Base-by-base conservation (phyloP, 2,329 filamentous ascomycete species). In the Piedraia hortae region DNA sequence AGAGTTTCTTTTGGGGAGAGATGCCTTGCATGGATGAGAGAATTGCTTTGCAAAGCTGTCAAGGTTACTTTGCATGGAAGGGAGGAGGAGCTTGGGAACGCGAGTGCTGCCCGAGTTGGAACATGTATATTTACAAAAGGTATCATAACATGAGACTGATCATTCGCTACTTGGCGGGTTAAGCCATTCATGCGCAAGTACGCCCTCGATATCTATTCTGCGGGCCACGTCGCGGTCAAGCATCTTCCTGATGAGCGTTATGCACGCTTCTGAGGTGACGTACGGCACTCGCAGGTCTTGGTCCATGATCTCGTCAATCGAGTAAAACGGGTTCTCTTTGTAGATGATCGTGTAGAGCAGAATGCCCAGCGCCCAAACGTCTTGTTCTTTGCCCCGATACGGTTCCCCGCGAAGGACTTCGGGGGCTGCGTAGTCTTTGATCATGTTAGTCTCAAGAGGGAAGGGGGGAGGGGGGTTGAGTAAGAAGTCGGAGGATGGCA, bases 271-370 rank as follows among this genome's bases (percentile, higher is more conserved):
- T 44, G 75, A 78, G 51, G 82, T 65, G 15, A 71, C 61, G 43
- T 74, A 91, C 0, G 85, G 85, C 13, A 97, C 69, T 21, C 85
- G 64, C 27, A 97, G 54, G 35, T 91, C 82, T 38, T 82, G 80
- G 43, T 97, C 85, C 62, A 93, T 88, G 39, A 97, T 97, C 53
- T 97, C 85, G 45, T 97, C 85, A 38, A 93, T 85, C 46, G 73
- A 88, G 57, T 93, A 93, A 46, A 91, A 97, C 1, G 85, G 82
- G 41, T 97, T 97, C 50, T 97, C 85, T 50, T 93, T 97, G 59
- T 97, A 97, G 39, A 93, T 72, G 39, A 97, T 91, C 13, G 85
- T 97, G 53, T 97, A 97, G 8, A 97, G 62, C 12, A 97, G 59
- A 38, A 97, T 93, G 12, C 85, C 85, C 9, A 97, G 59, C 1